A percentile compares a stretch with the other conserved stretches of the same genome.
phyloP scores from a whole-genome alignment of 495 filamentous ascomycete genomes.

The Penicillium atrosanguineum region DNA sequence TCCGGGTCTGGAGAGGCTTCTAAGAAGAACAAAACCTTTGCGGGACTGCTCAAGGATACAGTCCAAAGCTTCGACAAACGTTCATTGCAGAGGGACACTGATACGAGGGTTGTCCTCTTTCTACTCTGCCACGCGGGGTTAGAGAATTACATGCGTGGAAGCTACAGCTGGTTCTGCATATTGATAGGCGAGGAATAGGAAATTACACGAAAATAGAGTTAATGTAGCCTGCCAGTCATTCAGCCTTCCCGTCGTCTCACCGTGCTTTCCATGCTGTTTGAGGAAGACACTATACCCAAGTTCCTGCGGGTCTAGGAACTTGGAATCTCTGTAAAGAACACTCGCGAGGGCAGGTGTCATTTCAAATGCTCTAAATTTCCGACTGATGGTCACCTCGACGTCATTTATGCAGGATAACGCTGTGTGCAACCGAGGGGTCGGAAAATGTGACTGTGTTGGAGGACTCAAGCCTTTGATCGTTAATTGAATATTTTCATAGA shows the following conservation, averaged over 20 bases:
- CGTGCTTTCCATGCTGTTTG: slow-evolving; percentile 3
- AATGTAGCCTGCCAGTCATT: slow-evolving; percentile 24
- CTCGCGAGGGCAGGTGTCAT: not conserved
- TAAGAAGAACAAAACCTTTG: not conserved
- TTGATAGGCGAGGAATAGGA: not conserved
- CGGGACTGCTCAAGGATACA: not conserved
- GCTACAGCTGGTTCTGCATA: not conserved
- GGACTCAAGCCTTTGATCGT: not conserved
- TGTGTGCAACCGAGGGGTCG: slow-evolving; percentile 5
- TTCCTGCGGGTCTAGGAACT: not conserved
- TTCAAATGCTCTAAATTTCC: not conserved
- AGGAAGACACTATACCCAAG: not conserved
- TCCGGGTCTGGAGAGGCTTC: slow-evolving; percentile 2
- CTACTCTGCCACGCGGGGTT: slow-evolving; percentile 16
- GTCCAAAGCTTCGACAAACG: not conserved
- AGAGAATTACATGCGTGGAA: not conserved
- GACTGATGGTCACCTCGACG: not conserved
- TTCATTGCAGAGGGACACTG: not conserved
- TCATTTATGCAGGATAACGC: not conserved
- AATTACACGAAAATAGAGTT: slow-evolving; percentile 29
- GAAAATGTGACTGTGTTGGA: not conserved
- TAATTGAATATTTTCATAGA: not conserved
- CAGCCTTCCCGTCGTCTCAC: slow-evolving; percentile 9
- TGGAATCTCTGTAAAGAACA: slow-evolving; percentile 14
- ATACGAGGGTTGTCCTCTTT: not conserved